Evolutionary conservation across 805 yeast genomes (phyloP).

Genomic region (Starmera caribaea): DNA sequence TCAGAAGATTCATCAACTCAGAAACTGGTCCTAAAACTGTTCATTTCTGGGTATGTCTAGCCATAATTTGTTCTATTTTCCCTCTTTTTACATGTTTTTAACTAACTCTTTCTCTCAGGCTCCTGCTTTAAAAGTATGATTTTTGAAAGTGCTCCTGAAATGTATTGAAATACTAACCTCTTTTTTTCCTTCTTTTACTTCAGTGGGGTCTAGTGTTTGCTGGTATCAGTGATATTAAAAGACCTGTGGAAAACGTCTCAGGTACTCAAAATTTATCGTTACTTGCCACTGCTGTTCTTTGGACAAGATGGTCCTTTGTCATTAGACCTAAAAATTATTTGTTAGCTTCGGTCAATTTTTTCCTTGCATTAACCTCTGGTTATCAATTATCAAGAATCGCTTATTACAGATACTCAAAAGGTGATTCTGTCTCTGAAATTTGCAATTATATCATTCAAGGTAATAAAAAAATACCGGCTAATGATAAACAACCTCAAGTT

Average conservation of each 20-base stretch:
- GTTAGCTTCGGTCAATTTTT: constrained; percentile 89
- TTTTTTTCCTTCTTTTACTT: not conserved
- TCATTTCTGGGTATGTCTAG: constrained; percentile 87
- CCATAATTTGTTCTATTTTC: not conserved
- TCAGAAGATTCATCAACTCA: constrained; percentile 65
- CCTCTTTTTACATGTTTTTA: not conserved
- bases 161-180: constrained; percentile 1
- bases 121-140: constrained; percentile 45
- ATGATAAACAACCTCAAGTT: not conserved
- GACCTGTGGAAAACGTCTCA: constrained; percentile 88
- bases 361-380: constrained; percentile 85
- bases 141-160: too few relatives aligned
- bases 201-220: constrained; percentile 89
- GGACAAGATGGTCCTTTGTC: constrained; percentile 98
- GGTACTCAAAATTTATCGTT: constrained; percentile 73
- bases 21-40: constrained; percentile 97
- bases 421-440: constrained; percentile 53
- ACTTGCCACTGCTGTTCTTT: constrained; percentile 83
- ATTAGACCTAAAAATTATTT: constrained; percentile 81
- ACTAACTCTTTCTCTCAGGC: constrained; percentile 26
- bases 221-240: constrained; percentile 73
- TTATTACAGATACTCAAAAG: constrained; percentile 52
- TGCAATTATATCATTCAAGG: constrained; percentile 52
- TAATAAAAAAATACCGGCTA: not conserved
- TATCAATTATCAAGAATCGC: constrained; percentile 68